phyloP scores from a whole-genome alignment of 495 filamentous ascomycete genomes.

The Penicillium ochrochloron region DNA sequence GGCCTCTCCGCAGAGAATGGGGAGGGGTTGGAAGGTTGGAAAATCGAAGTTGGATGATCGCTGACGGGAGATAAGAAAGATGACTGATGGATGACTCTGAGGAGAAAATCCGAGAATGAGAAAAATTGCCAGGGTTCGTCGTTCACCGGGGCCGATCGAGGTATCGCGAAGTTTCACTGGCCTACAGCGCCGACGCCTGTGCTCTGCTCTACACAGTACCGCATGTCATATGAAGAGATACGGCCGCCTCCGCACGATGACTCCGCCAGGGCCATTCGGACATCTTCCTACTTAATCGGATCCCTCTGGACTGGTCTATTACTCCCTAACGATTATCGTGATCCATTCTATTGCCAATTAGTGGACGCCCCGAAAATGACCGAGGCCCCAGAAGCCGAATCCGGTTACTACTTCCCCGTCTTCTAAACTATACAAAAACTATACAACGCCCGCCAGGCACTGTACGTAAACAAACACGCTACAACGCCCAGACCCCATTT shows the following conservation, averaged over 20 bases:
- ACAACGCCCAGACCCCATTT: too few species aligned
- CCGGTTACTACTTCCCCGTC: background rate
- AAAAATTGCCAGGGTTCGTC: slow-evolving; percentile 2
- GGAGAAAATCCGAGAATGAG: background rate
- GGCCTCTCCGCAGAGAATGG: slow-evolving; percentile 16
- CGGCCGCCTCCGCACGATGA: slow-evolving; percentile 4
- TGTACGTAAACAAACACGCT: too few species aligned
- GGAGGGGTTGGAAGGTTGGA: slow-evolving; percentile 8
- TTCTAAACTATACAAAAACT: background rate
- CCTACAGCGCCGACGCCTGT: slow-evolving; percentile 33
- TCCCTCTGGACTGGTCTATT: background rate
- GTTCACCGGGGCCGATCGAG: slow-evolving; percentile 30
- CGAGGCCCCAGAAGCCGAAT: background rate
- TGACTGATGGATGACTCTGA: background rate
- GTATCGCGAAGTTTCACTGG: slow-evolving; percentile 33
- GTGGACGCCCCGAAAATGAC: background rate
- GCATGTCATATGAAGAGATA: slow-evolving; percentile 24
- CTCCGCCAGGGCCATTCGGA: slow-evolving; percentile 19
- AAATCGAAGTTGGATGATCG: background rate
- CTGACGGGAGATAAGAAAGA: background rate
- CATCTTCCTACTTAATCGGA: background rate
- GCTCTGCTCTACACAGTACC: slow-evolving; percentile 32
- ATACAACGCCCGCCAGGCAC: background rate
- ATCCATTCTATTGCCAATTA: background rate
- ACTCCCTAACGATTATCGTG: background rate